Base-by-base conservation (phyloP, 805 yeast species). In the Barnettozyma sucrosica region DNA sequence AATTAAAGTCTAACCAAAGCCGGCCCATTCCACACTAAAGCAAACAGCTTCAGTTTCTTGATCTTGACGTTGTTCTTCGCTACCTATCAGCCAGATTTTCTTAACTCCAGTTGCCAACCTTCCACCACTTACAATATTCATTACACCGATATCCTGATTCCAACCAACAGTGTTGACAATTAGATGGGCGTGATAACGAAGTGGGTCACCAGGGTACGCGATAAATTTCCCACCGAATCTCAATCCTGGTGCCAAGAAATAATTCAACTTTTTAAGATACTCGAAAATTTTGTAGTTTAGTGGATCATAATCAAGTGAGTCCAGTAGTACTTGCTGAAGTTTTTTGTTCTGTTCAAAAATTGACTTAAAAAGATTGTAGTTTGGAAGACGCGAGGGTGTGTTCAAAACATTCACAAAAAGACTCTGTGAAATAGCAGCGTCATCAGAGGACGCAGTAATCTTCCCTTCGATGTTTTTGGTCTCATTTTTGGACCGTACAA, bases 191-290 rank as follows among this genome's bases (percentile, higher is more conserved):
- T 92, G 99, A 59, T 80, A 93, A 41, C 93, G 66, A 46, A 92
- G 68, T 7, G 98, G 96, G 62, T 92, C 99, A 1, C 97, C 98
- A 0, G 97, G 98, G 54, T 92, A 92, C 2, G 90, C 89, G 48
- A 93, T 77, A 58, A 80, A 89, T 46, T 80, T 80, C 5, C 96
- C 95, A 2, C 99, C 99, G 64, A 90, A 92, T 49, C 96, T 75
- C 28, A 89, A 68, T 0, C 99, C 99, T 0, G 98, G 97, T 28
- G 89, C 74, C 16, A 86, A 55, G 48, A 69, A 78, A 62, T 72
- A 84, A 2, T 77, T 80, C 13, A 61, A 58, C 7, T 59, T 55
- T 48, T 52, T 38, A 36, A 56, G 20, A 20, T 52, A 32, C 7
- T 41, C 14, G 41, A 54, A 62, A 0, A 58, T 43, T 3, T 41